phyloP scores from a whole-genome alignment of 179 eudicot species.

The Beta lomatogona region DNA sequence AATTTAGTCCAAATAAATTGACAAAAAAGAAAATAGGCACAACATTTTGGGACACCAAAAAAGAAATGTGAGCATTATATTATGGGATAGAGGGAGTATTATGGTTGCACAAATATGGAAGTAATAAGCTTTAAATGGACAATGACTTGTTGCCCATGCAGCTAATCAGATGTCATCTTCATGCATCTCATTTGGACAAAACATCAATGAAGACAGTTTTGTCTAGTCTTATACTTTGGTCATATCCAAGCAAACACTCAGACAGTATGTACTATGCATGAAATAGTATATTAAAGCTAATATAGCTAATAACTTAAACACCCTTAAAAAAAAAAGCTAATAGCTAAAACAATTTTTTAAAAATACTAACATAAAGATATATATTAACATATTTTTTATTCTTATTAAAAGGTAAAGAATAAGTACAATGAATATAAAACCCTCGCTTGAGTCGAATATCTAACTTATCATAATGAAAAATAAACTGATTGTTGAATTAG shows the following conservation, averaged over 20 bases:
- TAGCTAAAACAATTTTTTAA: too few species aligned
- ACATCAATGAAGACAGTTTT: slow-evolving; percentile 20
- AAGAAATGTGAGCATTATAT: too few species aligned
- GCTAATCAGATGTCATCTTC: slow-evolving; percentile 28
- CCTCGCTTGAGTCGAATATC: too few species aligned
- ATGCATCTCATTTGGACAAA: slow-evolving; percentile 19
- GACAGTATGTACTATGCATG: background rate
- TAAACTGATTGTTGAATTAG: too few species aligned
- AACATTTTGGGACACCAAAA: too few species aligned
- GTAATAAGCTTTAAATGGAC: slow-evolving; percentile 11
- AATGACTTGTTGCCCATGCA: slow-evolving; percentile 10
- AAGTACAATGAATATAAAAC: too few species aligned
- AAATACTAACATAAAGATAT: too few species aligned
- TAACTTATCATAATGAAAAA: too few species aligned
- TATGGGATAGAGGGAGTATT: background rate
- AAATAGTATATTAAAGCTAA: background rate
- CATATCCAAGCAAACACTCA: slow-evolving; percentile 21
- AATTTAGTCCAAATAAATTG: too few species aligned
- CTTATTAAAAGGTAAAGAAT: too few species aligned
- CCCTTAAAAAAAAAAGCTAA: background rate
- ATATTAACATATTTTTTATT: too few species aligned
- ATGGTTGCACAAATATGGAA: background rate
- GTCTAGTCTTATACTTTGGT: slow-evolving; percentile 20
- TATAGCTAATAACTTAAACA: background rate
- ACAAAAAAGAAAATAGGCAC: too few species aligned